These are phyloP conservation scores for Cyberlindnera lachancei DNA, from an alignment of 805 yeast genomes.

Conservation along the genomic window DNA sequence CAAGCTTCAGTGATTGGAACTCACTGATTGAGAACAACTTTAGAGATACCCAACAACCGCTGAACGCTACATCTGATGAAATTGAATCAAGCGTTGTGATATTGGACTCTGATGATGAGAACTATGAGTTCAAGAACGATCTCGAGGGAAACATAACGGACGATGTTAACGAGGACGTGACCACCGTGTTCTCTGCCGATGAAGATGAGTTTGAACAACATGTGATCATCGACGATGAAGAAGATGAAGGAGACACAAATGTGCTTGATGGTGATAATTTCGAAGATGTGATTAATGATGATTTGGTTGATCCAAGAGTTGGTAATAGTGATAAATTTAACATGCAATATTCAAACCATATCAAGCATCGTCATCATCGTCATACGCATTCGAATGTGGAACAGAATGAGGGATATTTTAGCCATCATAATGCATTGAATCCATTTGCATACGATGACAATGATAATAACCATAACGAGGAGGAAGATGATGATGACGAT, in stretches of 20 bases:
- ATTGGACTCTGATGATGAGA: constrained; percentile 35
- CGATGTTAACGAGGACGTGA: constrained; percentile 9
- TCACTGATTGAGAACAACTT: constrained; percentile 15
- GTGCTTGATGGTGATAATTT: neutral
- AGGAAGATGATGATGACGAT: no score
- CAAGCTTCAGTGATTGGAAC: constrained; percentile 23
- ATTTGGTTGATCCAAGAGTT: neutral
- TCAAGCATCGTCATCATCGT: no score
- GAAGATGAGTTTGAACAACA: constrained; percentile 8
- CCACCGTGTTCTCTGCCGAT: constrained; percentile 9
- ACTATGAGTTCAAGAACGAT: constrained; percentile 11
- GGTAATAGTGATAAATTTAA: neutral
- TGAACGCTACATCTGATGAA: constrained; percentile 5
- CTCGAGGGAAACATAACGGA: constrained; percentile 3
- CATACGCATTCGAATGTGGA: no score
- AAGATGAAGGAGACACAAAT: neutral
- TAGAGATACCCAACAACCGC: constrained; percentile 6
- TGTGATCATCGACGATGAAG: neutral
- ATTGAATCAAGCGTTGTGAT: constrained; percentile 27
- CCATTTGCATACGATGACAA: no score
- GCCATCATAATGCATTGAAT: no score
- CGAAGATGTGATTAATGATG: neutral
- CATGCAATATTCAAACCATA: constrained; percentile 2
- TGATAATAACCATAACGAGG: no score
- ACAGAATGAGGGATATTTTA: no score